A percentile compares a stretch with the other conserved stretches of the same genome.
These are phyloP conservation scores for Meira miltonrushii DNA, from an alignment of 1,284 basidiomycete genomes.

Conservation along the genomic window DNA sequence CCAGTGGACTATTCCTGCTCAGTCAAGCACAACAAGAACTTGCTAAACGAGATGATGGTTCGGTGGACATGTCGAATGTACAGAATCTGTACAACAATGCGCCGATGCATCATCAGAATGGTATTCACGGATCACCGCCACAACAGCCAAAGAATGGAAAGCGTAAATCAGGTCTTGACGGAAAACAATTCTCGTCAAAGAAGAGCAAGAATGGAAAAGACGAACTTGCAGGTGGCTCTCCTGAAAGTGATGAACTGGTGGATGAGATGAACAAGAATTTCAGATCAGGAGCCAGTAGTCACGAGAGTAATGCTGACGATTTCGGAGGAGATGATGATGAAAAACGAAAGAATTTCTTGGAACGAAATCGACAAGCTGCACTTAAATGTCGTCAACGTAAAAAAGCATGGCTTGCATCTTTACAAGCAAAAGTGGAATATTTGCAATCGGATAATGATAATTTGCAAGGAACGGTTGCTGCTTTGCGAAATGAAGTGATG, in stretches of 20 bases:
- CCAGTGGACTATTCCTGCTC: conserved; percentile 86
- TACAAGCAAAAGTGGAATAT: conserved; percentile 89
- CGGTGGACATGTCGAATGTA: conserved; percentile 14
- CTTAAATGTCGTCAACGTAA: conserved; percentile 98
- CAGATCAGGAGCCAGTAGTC: conserved; percentile 7
- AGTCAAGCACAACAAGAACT: conserved; percentile 91
- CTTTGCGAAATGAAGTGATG: conserved; percentile 58
- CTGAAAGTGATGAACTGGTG: conserved; percentile 23
- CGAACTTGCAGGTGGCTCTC: background rate
- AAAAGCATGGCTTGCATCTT: conserved; percentile 88
- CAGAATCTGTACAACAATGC: conserved; percentile 16
- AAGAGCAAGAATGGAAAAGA: conserved; percentile 7
- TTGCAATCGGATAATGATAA: conserved; percentile 87
- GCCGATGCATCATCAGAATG: conserved; percentile 16
- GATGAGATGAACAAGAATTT: conserved; percentile 16
- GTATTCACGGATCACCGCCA: background rate
- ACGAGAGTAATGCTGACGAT: conserved; percentile 16
- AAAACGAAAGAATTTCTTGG: conserved; percentile 49
- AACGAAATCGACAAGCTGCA: conserved; percentile 62
- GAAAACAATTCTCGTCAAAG: background rate
- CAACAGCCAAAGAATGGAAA: conserved; percentile 4
- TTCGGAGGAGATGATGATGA: conserved; percentile 43
- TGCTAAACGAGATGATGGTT: conserved; percentile 79
- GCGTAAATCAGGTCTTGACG: background rate
- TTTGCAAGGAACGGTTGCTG: conserved; percentile 60